Base-by-base conservation (phyloP, 1,284 basidiomycete genomes). In the Coniferiporia weirii region DNA sequence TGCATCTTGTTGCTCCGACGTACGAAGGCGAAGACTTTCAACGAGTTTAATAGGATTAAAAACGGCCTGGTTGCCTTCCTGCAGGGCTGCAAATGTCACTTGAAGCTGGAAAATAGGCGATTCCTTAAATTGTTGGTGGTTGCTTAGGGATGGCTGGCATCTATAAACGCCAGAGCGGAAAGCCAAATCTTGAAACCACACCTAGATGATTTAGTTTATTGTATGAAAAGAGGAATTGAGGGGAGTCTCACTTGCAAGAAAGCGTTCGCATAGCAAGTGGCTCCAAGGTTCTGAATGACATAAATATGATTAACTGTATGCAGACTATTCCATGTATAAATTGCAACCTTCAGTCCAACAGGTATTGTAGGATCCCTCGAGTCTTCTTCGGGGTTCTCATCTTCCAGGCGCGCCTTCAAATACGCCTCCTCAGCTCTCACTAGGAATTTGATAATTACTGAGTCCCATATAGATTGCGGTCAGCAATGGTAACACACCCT, bases 261-360 rank as follows among this genome's bases (percentile, higher is more conserved):
- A 4, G 93, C 91, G 71, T 96, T 96, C 54, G 91, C 93, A 65
- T 95, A 95, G 68, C 93, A 94, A 3, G 94, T 96, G 12, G 94
- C 94, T 12, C 94, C 94, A 15, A 96, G 81, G 69, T 97, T 97
- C 87, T 93, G 65, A 15, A 36, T 13, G 22, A 35, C 60, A 35
- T 52, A 59, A 7, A 40, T 52, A 54, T 52, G 59, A 57, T n/a
- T 45, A 12, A 20, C 22, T 48, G 43, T 6, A 34, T 45, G 17
- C 48, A 9, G 20, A 57, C 27, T 62, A 17, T 35, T 46, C 15
- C 15, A 44, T 43, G 22, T 47, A 22, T 13, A 3, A 8, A 10
- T 51, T 63, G 72, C 12, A 66, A 87, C 91, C 78, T 82, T 87
- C 58, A 96, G 73, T 19, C 94, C 93, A 17, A 94, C 87, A 17